phyloP scores from a whole-genome alignment of 2,329 filamentous ascomycete genomes.

The Xylariaceae sp. region DNA sequence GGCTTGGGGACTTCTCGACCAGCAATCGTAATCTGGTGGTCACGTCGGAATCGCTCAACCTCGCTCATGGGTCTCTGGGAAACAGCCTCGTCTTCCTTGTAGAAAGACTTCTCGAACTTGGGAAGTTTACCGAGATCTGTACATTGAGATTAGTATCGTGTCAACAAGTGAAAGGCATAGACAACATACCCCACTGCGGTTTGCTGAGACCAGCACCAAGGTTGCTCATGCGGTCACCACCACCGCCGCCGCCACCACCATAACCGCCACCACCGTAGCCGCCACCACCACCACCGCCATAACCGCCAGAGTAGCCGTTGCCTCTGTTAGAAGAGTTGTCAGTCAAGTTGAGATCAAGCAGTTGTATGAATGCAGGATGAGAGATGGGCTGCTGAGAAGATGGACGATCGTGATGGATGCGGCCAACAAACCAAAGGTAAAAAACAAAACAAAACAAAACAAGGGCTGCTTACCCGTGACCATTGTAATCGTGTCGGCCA shows the following conservation, averaged over 20 bases:
- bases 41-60: slow-evolving; percentile 80
- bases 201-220: slow-evolving; percentile 83
- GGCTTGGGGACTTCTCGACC: slow-evolving; percentile 83
- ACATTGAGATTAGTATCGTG: slow-evolving; percentile 25
- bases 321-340: slow-evolving; percentile 36
- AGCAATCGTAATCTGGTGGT: slow-evolving; percentile 77
- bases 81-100: slow-evolving; percentile 88
- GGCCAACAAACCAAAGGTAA: background rate
- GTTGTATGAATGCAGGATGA: background rate
- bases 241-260: slow-evolving; percentile 53
- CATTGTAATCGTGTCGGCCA: slow-evolving; percentile 37
- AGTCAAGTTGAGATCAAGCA: slow-evolving; percentile 30
- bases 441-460: background rate
- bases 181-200: slow-evolving; percentile 75
- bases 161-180: slow-evolving; percentile 8
- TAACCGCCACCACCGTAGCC: slow-evolving; percentile 50
- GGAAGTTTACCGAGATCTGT: slow-evolving; percentile 71
- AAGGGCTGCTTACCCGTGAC: slow-evolving; percentile 32
- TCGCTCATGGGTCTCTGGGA: slow-evolving; percentile 67
- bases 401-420: slow-evolving; percentile 1
- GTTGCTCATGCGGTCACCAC: slow-evolving; percentile 88
- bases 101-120: slow-evolving; percentile 99
- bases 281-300: slow-evolving; percentile 49
- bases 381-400: background rate
- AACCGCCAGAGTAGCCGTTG: slow-evolving; percentile 45